Base-by-base conservation (phyloP, 371 early-diverging fungal genomes). In the Syncephalastrum sp. region DNA sequence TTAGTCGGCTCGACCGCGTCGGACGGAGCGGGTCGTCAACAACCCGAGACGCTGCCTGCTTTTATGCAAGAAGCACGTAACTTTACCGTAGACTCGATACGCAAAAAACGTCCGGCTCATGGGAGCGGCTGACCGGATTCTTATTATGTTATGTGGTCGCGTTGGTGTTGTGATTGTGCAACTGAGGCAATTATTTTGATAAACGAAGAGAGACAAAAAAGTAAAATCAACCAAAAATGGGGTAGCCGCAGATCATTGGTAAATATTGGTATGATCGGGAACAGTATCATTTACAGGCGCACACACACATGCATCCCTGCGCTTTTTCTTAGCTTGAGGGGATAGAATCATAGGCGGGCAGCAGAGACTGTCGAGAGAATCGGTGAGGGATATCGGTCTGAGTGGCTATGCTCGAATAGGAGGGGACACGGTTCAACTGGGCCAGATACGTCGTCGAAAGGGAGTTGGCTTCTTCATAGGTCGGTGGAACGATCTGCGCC, bases 61-160 rank as follows among this genome's bases (percentile, higher is more conserved):
- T 70, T 58, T 19, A 63, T 70, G 64, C 15, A 48, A 6, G 65
- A 68, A 54, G 64, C 57, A 27, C 44, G 51, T 12, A 51, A 51
- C 38, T 17, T 51, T 51, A 33, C 51, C 38, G 33, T 60, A 10
- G 38, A 33, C 8, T 33, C 38, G 38, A 33, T 33, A 10, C 38
- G 38, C 38, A 33, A 12, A 12, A 33, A 33, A 10, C 38, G 38
- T 33, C 38, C 6, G 12, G 38, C 10, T 10, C 38, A 10, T 10
- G 38, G 38, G 8, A 10, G 10, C 12, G 38, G 38, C 2, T 33
- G 38, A 21, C 21, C 2, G 21, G 2, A 33, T 33, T 10, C 2
- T 10, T 33, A 12, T 33, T 33, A 21, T 21, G 21, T 21, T 21
- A 21, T 21, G 21, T 21, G 21, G 21, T 21, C 21, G 21, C 21